Evolutionary conservation across 768 basidiomycete genomes (phyloP).

Genomic region (Lentinula guzmanii): DNA sequence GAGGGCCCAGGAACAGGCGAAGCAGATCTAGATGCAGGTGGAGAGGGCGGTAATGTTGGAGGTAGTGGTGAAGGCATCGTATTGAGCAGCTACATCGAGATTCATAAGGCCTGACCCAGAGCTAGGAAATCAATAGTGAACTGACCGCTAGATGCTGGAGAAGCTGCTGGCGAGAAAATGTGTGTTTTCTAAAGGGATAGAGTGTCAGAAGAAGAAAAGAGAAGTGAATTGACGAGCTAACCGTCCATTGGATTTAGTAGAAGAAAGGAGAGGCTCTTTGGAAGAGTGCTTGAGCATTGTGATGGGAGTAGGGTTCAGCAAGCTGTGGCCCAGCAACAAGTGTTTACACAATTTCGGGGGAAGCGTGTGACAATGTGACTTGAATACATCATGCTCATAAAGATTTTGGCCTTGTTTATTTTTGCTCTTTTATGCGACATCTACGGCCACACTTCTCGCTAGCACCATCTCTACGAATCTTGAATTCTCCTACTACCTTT

Average conservation of each 20-base stretch:
- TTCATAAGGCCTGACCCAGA: slow-evolving; percentile 5
- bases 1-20: slow-evolving; percentile 35
- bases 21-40: slow-evolving; percentile 41
- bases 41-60: slow-evolving; percentile 43
- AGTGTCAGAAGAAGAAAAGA: neutral
- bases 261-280: neutral
- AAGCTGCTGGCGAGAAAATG: slow-evolving; percentile 36
- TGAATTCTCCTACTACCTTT: neutral
- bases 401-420: neutral
- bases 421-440: neutral
- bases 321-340: slow-evolving; percentile 3
- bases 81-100: slow-evolving; percentile 32
- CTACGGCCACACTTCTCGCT: neutral
- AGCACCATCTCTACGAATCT: neutral
- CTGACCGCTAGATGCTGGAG: slow-evolving; percentile 41
- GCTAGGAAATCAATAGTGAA: slow-evolving; percentile 7
- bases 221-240: neutral
- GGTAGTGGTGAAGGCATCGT: slow-evolving; percentile 35
- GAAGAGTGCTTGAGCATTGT: slow-evolving; percentile 5
- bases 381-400: neutral
- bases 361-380: slow-evolving; percentile 1
- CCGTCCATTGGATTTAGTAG: slow-evolving; percentile 1
- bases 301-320: slow-evolving; percentile 4
- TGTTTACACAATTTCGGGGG: slow-evolving; percentile 1
- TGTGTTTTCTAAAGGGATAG: neutral